Evolutionary conservation across 495 filamentous ascomycete species (phyloP).

Genomic region (Ramalina intermedia): DNA sequence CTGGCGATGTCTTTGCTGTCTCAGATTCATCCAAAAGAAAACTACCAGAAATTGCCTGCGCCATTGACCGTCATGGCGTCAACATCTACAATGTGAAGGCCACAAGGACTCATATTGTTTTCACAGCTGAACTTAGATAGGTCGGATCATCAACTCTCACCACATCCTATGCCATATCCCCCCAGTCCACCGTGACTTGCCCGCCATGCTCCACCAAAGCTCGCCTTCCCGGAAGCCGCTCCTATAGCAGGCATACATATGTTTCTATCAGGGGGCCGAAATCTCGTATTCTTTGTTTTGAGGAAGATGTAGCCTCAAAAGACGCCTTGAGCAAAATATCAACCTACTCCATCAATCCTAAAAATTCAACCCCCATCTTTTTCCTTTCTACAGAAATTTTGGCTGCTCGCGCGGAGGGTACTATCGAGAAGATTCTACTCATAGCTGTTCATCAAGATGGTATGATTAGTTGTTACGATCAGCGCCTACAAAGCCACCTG

Average conservation of each 20-base stretch:
- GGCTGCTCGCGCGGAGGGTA: neutral
- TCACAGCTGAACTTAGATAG: constrained; percentile 27
- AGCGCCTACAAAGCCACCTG: neutral
- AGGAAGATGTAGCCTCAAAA: constrained; percentile 22
- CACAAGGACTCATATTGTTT: constrained; percentile 9
- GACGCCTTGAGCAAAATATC: constrained; percentile 10
- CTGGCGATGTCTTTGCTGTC: constrained; percentile 58
- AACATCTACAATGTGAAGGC: constrained; percentile 74
- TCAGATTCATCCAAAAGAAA: constrained; percentile 69
- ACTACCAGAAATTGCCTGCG: constrained; percentile 68
- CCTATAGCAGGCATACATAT: constrained; percentile 61
- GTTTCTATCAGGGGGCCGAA: constrained; percentile 28
- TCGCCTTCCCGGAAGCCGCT: constrained; percentile 26
- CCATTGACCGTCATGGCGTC: constrained; percentile 79
- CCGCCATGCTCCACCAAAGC: constrained; percentile 60
- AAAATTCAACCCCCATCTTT: constrained; percentile 22
- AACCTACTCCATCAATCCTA: constrained; percentile 2
- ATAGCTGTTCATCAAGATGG: constrained; percentile 34
- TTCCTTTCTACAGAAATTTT: constrained; percentile 19
- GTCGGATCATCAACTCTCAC: constrained; percentile 65
- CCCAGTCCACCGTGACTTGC: constrained; percentile 64
- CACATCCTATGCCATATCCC: constrained; percentile 74
- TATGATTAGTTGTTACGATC: constrained; percentile 2
- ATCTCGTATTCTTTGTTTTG: constrained; percentile 38
- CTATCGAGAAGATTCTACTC: constrained; percentile 22